Evolutionary conservation across 768 basidiomycete genomes (phyloP).

Genomic region (Trametes coccinea): DNA sequence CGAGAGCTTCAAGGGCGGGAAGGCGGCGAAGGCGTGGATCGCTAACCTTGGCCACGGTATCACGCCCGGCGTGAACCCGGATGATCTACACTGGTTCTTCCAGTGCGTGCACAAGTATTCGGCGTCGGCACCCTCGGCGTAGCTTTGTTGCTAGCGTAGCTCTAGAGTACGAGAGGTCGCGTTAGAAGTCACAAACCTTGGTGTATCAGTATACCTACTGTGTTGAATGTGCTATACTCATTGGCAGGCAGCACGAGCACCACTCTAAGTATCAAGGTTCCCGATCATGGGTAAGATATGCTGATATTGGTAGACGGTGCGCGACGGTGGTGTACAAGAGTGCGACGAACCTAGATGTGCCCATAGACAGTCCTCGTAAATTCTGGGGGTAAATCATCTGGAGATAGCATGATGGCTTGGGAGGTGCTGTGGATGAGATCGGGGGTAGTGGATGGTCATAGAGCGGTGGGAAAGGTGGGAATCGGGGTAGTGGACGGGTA

Average conservation of each 20-base stretch:
- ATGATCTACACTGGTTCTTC: conserved; percentile 89
- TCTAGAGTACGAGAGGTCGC: background rate
- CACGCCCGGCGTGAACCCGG: conserved; percentile 92
- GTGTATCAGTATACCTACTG: conserved; percentile 10
- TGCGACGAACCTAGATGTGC: conserved; percentile 13
- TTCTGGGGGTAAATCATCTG: conserved; percentile 13
- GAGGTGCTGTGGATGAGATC: background rate
- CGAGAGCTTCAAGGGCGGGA: conserved; percentile 64
- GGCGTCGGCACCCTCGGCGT: conserved; percentile 16
- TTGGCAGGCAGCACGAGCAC: no score
- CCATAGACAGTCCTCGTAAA: conserved; percentile 14
- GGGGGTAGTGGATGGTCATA: background rate
- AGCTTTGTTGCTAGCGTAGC: background rate
- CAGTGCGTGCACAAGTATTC: conserved; percentile 89
- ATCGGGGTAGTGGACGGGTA: background rate
- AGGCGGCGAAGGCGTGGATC: conserved; percentile 77
- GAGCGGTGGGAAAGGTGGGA: background rate
- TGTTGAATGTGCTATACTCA: background rate
- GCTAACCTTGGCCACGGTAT: conserved; percentile 97
- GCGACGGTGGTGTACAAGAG: conserved; percentile 21
- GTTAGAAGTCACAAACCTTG: background rate
- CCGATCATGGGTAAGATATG: background rate
- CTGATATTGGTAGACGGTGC: conserved; percentile 13
- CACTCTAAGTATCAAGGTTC: no score
- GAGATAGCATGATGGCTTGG: conserved; percentile 14